Conservation (phyloP, 1,284 basidiomycete species). For the Naganishia sp. region DNA sequence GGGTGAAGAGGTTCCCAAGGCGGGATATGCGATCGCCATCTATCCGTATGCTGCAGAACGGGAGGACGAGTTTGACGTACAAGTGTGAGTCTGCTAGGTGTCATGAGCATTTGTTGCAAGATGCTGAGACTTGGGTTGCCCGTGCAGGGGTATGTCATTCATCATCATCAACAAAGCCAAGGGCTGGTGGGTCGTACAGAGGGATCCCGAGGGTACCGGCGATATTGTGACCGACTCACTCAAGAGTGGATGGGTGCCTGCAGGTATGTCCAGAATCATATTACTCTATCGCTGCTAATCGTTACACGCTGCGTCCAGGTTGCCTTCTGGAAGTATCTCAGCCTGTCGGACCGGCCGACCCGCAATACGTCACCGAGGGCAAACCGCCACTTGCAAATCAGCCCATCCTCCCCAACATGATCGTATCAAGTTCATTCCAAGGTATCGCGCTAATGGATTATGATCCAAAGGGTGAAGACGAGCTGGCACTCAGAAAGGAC, state of each 20-base stretch:
- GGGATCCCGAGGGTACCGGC: constrained; percentile 82
- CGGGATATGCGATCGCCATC: constrained; percentile 57
- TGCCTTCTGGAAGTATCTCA: constrained; percentile 90
- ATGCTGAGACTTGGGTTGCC: not conserved
- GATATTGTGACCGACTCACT: constrained; percentile 70
- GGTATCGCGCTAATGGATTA: constrained; percentile 95
- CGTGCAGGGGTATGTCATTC: constrained; percentile 61
- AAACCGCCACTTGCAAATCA: constrained; percentile 47
- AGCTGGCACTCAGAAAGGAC: constrained; percentile 80
- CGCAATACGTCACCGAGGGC: constrained; percentile 34
- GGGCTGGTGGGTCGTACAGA: constrained; percentile 99
- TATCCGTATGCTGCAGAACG: constrained; percentile 87
- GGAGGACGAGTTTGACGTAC: constrained; percentile 96
- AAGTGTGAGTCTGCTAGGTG: constrained; percentile 67
- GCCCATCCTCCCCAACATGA: constrained; percentile 80
- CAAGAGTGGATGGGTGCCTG: constrained; percentile 84
- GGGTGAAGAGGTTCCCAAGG: constrained; percentile 40
- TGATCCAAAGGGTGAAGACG: constrained; percentile 82
- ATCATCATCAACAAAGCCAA: constrained; percentile 89
- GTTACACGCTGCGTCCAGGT: constrained; percentile 51
- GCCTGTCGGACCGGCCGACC: constrained; percentile 55
- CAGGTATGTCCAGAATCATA: constrained; percentile 58
- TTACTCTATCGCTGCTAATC: constrained; percentile 13
- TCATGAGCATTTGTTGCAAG: not conserved
- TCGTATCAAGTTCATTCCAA: constrained; percentile 90